Evolutionary conservation across 306 rosid genomes (phyloP), one percentile per base, ranked within the genome.

Genomic region (Quercus mongolica): DNA sequence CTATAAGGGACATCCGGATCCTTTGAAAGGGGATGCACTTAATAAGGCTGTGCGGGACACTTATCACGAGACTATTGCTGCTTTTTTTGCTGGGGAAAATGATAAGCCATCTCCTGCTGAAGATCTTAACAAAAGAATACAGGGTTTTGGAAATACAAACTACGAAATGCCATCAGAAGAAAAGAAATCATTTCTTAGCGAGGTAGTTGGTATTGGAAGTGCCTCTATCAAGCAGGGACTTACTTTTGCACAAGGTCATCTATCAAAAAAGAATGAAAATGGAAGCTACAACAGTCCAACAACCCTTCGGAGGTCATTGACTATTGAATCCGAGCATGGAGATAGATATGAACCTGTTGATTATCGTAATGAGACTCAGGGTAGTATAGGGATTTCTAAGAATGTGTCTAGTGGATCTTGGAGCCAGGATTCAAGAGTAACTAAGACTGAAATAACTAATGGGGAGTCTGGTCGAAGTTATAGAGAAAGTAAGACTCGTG

Each of bases 181-280:
- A 61, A 90, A 83, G 78, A 91, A 89, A 73, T 93, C 99, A 33
- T 96, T 96, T 85, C 85, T 96, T 44, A 96, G 97, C 69, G 98
- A 90, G 91, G 99, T 96, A 79, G 99, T 93, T 62, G 99, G 94
- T 83, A 67, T 96, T 80, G 99, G 99, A 84, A 96, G 97, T 79
- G 97, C 97, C 46, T 88, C 99, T 35, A 90, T 96, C 83, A 96
- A 93, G 89, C 98, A 93, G 83, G 99, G 99, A 72, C 56, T 96
- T 83, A 93, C 59, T 87, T 87, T 96, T 52, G 76, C 98, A 1
- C 99, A 93, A 74, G 90, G 93, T 73, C 90, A 90, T 85, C 88
- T 96, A 49, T 71, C 87, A 26, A 93, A 83, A 87, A 91, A 88
- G 92, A 96, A 86, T 86, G 91, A 94, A 71, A 84, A 83, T 69